Evolutionary conservation across 805 yeast species (phyloP), one percentile per base, ranked within the genome.

Genomic region (Jamesozyma gamospora): DNA sequence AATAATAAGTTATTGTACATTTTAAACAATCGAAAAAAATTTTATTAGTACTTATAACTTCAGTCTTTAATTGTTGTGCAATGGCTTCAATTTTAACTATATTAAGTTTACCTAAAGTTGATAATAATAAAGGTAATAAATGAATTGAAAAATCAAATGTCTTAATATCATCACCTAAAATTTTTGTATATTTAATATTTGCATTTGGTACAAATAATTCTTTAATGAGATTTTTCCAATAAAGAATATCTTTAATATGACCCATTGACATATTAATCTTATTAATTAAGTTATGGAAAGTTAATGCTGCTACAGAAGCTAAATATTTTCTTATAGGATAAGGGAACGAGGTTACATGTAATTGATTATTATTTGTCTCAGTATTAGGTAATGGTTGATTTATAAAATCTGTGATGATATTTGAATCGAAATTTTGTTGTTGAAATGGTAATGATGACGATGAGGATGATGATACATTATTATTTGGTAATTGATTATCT

Each of bases 71-170:
- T 43, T 67, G 61, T 19, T 67, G 68, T 2, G 77, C 72, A 4
- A 66, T 63, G 4, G 76, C 54, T 47, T 76, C 82, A 28, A 77
- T 65, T 30, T 71, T 60, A 2, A 65, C 62, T 4, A 76, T 75
- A 7, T 79, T 77, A 3, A 74, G 62, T 36, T 69, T 65, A 27
- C 70, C 42, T 70, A 69, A 1, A 76, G 70, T 43, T 63, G 70
- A 47, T 74, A 72, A 47, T 75, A 76, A 15, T 8, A 39, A 25
- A 2, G 52, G 52, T 8, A 49, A 32, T 15, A 47, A 35, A 1
- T 49, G 41, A 4, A 44, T 34, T 10, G 77, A 72, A 17, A 86
- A 70, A 42, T 78, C 88, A 56, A 77, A 83, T 47, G 71, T 79
- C 41, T 75, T 60, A 9, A 66, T 61, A 32, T 71, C 79, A 21